Base-by-base conservation (phyloP, 805 yeast genomes). In the Kluyveromyces wickerhamii region DNA sequence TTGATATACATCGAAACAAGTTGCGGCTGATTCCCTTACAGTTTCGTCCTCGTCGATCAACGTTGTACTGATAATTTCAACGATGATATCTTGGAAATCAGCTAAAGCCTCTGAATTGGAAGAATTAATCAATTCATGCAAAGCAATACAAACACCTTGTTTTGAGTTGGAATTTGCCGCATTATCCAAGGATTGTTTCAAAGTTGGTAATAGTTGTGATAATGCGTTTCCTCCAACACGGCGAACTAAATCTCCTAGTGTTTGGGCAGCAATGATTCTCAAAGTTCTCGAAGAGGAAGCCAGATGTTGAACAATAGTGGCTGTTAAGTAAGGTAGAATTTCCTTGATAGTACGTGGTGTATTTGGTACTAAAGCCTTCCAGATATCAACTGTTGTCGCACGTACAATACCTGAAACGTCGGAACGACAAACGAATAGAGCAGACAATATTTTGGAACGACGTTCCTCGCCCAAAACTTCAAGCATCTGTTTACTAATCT, bases 111-210 rank as follows among this genome's bases (percentile, higher is more conserved):
- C 82, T 3, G 63, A 56, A 7, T 74, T 65, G 4, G 94, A 73
- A 0, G 95, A 82, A 44, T 75, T 78, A 42, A 88, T 77, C 42
- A 92, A 74, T 56, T 88, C 97, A 28, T 77, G 73, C 32, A 87
- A 66, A 7, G 98, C 98, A 56, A 89, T 77, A 67, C 98, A 92
- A 34, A 92, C 85, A 67, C 99, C 99, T 65, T 88, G 94, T 54
- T 83, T 84, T 23, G 94, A 80, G 54, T 80, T 92, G n/a, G 83
- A 65, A 49, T 82, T 92, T 36, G 71, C 61, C 20, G 72, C 53
- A n/a, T 68, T 63, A 35, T 66, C 54, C 42, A 82, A 62, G 1
- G 85, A 71, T 25, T 71, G 72, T 45, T 84, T 81, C 48, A 89
- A 65, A 4, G 94, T 81, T 27, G 98, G 98, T 40, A 92, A 65